Conservation (phyloP, 106 monocot species). For the Chionographis japonica region DNA sequence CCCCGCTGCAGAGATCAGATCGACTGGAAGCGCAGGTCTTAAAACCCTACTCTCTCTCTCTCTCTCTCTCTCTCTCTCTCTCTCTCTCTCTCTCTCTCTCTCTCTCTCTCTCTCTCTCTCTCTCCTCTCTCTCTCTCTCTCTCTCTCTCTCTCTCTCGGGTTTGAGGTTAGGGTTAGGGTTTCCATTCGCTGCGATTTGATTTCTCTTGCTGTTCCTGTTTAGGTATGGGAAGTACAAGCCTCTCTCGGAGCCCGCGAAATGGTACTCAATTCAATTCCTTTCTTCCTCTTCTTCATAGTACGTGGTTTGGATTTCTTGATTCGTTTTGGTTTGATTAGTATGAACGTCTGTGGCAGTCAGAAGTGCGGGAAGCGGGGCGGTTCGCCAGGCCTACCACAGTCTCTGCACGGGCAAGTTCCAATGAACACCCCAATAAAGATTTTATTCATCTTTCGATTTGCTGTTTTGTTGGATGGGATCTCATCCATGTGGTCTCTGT, state of each 20-base stretch:
- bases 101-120: not conserved
- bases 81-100: not conserved
- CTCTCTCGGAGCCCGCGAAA: slow-evolving; percentile 77
- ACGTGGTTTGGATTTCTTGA: not conserved
- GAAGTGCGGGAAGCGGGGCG: slow-evolving; percentile 67
- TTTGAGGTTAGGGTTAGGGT: too few relatives aligned
- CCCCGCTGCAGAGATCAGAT: slow-evolving; percentile 82
- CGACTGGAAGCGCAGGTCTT: slow-evolving; percentile 86
- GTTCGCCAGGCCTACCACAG: slow-evolving; percentile 93
- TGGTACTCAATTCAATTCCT: slow-evolving; percentile 36
- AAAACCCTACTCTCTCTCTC: not conserved
- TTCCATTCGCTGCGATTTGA: not conserved
- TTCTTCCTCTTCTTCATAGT: not conserved
- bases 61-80: not conserved
- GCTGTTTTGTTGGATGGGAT: not conserved
- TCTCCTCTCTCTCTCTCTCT: not conserved
- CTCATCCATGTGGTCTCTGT: not conserved
- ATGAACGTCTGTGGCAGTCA: slow-evolving; percentile 30
- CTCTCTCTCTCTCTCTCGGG: too few relatives aligned
- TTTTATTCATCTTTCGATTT: not conserved
- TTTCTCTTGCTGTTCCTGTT: slow-evolving; percentile 1
- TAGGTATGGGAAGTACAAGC: slow-evolving; percentile 98
- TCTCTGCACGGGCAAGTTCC: slow-evolving; percentile 57
- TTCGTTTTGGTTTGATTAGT: not conserved
- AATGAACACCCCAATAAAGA: not conserved